Conservation (phyloP, 2,329 filamentous ascomycete genomes). For the Phaeomoniella chlamydospora region DNA sequence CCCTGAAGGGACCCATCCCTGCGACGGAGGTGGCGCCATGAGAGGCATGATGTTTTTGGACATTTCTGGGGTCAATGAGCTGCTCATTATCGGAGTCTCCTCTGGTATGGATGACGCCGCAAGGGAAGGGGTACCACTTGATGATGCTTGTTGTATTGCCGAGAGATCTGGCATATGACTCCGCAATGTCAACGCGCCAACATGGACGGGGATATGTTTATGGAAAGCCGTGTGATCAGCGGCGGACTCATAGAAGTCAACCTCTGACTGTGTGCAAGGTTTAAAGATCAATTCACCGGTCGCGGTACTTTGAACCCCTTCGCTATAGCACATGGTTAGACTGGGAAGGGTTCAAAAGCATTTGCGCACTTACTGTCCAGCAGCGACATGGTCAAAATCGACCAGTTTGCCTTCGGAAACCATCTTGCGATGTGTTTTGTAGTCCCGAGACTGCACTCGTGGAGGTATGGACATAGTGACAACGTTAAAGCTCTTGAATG, state of each 20-base stretch:
- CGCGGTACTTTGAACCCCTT: constrained; percentile 74
- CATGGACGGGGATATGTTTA: constrained; percentile 68
- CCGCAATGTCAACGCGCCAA: constrained; percentile 61
- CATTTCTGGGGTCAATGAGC: constrained; percentile 14
- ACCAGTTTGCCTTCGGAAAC: constrained; percentile 14
- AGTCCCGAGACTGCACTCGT: neutral
- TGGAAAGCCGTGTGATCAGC: constrained; percentile 57
- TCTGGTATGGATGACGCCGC: constrained; percentile 1
- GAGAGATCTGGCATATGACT: constrained; percentile 24
- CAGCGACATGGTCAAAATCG: constrained; percentile 28
- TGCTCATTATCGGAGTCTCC: constrained; percentile 4
- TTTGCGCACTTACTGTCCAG: constrained; percentile 31
- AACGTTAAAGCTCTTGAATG: neutral
- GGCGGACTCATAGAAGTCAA: constrained; percentile 76
- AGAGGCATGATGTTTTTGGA: constrained; percentile 10
- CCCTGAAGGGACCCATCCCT: constrained; percentile 31
- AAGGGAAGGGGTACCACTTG: neutral
- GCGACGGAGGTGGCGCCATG: constrained; percentile 12
- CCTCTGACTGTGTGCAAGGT: constrained; percentile 73
- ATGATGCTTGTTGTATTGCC: neutral
- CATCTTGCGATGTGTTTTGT: neutral
- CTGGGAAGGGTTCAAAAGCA: constrained; percentile 3
- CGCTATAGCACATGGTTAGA: constrained; percentile 37
- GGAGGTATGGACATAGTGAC: neutral
- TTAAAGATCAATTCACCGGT: constrained; percentile 85